Evolutionary conservation across 2,329 filamentous ascomycete genomes (phyloP), one percentile per base, ranked within the genome.

Genomic region (Alternaria tenuissima): DNA sequence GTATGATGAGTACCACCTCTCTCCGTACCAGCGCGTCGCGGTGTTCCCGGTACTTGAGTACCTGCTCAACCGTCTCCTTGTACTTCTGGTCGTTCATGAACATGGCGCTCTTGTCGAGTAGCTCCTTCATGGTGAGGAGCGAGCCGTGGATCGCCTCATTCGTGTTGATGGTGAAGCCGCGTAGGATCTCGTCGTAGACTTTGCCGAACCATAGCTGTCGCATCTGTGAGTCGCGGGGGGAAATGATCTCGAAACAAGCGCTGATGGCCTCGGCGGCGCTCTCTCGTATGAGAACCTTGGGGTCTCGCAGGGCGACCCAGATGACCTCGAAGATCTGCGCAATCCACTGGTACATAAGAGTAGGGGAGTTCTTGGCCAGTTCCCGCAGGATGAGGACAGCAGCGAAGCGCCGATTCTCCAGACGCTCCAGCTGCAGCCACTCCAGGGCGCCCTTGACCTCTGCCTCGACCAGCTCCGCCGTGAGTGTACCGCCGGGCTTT

Each of bases 361-460:
- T 99, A 4, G 94, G 94, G 3, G 94, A 96, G 76, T 95, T 96
- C 70, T 92, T 89, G 7, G 94, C 93, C 59, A 99, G 85, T 77
- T 99, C 95, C 59, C 94, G 88, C 55, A 99, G 86, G 32, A 97
- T 90, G 24, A 99, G 86, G 7, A 97, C 94, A 18, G 95, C 94
- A 59, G 94, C 94, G 76, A 98, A 97, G 70, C 95, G 88, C 69
- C 94, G 87, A 76, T 94, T 94, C 81, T 99, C 95, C 70, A 96
- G 89, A 67, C 94, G 88, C 76, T 98, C 96, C 49, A 94, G 94
- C 76, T 98, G 94, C 58, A 99, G 87, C 92, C 94, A 98, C 81
- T 99, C 95, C 55, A 99, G 85, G 2, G 96, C 94, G 18, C 93
- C 95, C 78, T 97, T 96, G 63, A 98, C 94, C 80, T 99, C 94